phyloP scores from a whole-genome alignment of 2,329 filamentous ascomycete genomes.

The Fusarium floridanum region DNA sequence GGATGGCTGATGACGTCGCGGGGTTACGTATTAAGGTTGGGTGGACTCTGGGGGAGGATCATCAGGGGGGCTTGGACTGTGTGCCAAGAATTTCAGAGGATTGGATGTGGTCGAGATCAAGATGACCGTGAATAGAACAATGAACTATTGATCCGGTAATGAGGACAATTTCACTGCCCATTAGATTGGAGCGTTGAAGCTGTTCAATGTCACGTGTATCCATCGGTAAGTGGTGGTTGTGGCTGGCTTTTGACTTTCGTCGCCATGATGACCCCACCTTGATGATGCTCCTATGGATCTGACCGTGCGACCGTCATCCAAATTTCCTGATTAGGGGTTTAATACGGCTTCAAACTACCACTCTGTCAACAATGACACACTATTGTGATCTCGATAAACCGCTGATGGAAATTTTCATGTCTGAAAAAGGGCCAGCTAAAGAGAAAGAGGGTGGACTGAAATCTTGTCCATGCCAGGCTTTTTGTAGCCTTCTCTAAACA shows the following conservation, averaged over 20 bases:
- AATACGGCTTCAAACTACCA: neutral
- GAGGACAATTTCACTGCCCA: neutral
- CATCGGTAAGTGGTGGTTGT: neutral
- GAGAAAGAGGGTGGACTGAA: neutral
- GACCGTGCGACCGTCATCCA: neutral
- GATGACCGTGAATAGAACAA: neutral
- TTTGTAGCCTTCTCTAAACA: neutral
- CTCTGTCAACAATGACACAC: neutral
- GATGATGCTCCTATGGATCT: neutral
- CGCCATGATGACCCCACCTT: neutral
- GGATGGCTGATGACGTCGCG: neutral
- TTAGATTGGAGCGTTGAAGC: neutral
- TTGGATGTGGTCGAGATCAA: neutral
- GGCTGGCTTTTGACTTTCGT: neutral
- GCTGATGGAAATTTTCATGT: neutral
- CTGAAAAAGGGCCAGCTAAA: neutral
- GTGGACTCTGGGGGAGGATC: neutral
- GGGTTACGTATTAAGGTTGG: constrained; percentile 2
- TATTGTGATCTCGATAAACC: neutral
- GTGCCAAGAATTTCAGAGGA: neutral
- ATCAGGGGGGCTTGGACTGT: neutral
- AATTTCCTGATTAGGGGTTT: neutral
- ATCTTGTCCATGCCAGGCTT: neutral
- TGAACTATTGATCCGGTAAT: neutral
- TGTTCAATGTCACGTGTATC: neutral